A percentile compares a stretch with the other conserved stretches of the same genome.
phyloP scores from a whole-genome alignment of 177 flowering plant species.

The Vitis hybrid region DNA sequence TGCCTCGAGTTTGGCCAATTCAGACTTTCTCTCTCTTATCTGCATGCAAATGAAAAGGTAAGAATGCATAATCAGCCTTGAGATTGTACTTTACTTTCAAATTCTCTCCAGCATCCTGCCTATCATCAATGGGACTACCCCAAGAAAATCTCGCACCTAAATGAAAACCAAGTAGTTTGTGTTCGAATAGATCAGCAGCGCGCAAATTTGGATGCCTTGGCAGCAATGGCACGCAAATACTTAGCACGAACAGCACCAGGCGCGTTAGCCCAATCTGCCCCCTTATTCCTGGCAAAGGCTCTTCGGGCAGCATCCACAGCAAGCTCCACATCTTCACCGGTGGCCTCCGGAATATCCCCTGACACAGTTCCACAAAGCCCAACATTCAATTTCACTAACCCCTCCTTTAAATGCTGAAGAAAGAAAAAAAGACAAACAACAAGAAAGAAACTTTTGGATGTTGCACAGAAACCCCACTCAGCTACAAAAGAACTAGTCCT shows the following conservation, averaged over 20 bases:
- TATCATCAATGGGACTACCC: neutral
- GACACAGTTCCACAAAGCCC: constrained; percentile 12
- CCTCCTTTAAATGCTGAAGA: neutral
- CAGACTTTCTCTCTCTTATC: constrained; percentile 70
- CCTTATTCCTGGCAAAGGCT: constrained; percentile 64
- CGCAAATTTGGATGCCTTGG: constrained; percentile 37
- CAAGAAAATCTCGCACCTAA: too few species aligned
- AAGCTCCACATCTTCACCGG: constrained; percentile 83
- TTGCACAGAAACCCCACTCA: too few species aligned
- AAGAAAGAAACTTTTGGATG: too few species aligned
- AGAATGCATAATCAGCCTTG: neutral
- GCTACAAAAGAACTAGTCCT: too few species aligned
- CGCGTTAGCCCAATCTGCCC: constrained; percentile 70
- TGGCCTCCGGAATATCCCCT: constrained; percentile 94
- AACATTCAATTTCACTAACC: neutral
- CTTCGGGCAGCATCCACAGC: constrained; percentile 84
- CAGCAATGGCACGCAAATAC: constrained; percentile 73
- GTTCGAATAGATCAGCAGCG: neutral
- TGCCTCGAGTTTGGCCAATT: constrained; percentile 76
- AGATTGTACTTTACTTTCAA: neutral
- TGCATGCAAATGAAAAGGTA: constrained; percentile 27
- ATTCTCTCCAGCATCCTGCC: neutral
- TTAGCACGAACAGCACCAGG: constrained; percentile 71
- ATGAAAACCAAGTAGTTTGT: neutral
- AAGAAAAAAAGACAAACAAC: too few species aligned